phyloP scores from a whole-genome alignment of 192 early-diverging fungal genomes.

The Dissophora globulifera region DNA sequence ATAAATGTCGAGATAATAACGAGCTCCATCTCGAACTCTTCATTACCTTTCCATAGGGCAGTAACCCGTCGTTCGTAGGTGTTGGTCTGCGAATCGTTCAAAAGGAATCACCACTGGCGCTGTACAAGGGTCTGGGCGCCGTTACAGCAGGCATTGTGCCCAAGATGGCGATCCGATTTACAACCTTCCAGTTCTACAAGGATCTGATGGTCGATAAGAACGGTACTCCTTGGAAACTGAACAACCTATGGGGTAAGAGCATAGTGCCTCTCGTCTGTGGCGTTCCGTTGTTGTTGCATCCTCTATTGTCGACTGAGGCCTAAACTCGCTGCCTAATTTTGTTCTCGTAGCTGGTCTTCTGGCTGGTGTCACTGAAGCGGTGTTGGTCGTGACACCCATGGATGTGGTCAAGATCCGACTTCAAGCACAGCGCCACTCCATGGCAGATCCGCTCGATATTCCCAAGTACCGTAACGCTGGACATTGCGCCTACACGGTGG shows the following conservation, averaged over 20 bases:
- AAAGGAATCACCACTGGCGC: constrained; percentile 87
- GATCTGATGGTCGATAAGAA: constrained; percentile 71
- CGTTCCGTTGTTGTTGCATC: too few relatives aligned
- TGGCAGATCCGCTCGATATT: constrained; percentile 94
- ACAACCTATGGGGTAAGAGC: constrained; percentile 45
- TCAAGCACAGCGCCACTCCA: constrained; percentile 95
- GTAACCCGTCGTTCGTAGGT: constrained; percentile 72
- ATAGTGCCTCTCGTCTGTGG: neutral
- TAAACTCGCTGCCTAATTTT: neutral
- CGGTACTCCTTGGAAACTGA: constrained; percentile 79
- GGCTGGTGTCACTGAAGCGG: constrained; percentile 94
- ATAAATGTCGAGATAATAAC: too few relatives aligned
- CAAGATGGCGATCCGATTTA: constrained; percentile 99
- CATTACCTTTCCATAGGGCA: constrained; percentile 25
- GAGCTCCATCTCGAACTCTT: too few relatives aligned
- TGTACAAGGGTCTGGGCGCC: constrained; percentile 98
- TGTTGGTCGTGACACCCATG: constrained; percentile 97
- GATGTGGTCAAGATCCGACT: constrained; percentile 99
- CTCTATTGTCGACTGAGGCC: too few relatives aligned
- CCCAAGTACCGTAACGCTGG: constrained; percentile 97
- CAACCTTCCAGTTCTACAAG: constrained; percentile 96
- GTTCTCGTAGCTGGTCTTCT: constrained; percentile 79
- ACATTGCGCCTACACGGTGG: constrained; percentile 91
- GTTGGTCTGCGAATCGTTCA: constrained; percentile 86
- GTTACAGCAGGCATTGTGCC: constrained; percentile 97